phyloP scores from a whole-genome alignment of 1,284 basidiomycete genomes.

The Microbotryum intermedium region DNA sequence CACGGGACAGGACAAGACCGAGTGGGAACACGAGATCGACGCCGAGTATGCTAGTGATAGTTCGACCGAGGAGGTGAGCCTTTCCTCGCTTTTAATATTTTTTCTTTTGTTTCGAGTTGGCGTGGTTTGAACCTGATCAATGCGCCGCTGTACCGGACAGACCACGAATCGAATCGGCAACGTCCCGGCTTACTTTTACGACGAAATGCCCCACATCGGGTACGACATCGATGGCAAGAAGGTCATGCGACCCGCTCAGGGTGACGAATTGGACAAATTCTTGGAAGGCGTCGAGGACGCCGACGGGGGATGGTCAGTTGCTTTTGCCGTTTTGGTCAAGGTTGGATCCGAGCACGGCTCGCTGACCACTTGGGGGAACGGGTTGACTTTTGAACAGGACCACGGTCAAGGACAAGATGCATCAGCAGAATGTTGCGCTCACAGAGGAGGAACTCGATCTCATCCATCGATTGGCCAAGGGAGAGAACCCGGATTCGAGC shows the following conservation, averaged over 20 bases:
- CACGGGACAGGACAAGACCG: slow-evolving; percentile 76
- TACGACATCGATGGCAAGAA: slow-evolving; percentile 94
- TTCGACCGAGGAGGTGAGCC: slow-evolving; percentile 85
- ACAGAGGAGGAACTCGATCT: slow-evolving; percentile 90
- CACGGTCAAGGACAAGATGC: slow-evolving; percentile 81
- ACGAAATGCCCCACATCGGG: slow-evolving; percentile 97
- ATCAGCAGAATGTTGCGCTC: slow-evolving; percentile 77
- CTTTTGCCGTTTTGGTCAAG: not conserved
- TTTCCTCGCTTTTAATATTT: slow-evolving; percentile 12
- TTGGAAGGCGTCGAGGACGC: slow-evolving; percentile 88
- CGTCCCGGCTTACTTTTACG: slow-evolving; percentile 97
- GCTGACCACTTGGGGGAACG: not conserved
- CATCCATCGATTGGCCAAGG: slow-evolving; percentile 77
- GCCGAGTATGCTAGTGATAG: slow-evolving; percentile 95
- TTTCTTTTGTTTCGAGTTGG: slow-evolving; percentile 15
- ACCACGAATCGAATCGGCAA: slow-evolving; percentile 88
- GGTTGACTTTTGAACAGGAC: slow-evolving; percentile 52
- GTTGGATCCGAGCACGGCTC: not conserved
- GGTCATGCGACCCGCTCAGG: slow-evolving; percentile 85
- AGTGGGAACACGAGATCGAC: slow-evolving; percentile 84
- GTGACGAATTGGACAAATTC: slow-evolving; percentile 97
- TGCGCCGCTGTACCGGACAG: slow-evolving; percentile 42
- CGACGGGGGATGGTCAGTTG: slow-evolving; percentile 61
- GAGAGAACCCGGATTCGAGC: slow-evolving; percentile 80
- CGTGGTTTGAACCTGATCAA: no score